A percentile compares a stretch with the other conserved stretches of the same genome.
Conservation (phyloP, 2,329 filamentous ascomycete species). For the Colletotrichum lupini region DNA sequence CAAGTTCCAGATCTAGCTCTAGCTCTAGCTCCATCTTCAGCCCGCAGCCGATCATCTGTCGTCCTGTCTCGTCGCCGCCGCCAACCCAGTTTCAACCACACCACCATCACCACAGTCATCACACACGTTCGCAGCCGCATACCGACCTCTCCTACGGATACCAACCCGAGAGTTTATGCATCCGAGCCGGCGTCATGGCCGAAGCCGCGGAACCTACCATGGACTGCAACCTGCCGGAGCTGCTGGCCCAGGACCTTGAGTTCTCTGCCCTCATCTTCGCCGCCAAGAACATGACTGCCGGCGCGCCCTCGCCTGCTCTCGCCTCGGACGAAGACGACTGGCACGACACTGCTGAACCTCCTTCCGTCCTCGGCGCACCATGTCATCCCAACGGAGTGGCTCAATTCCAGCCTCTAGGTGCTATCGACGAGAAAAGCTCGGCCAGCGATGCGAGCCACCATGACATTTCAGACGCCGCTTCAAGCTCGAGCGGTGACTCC, state of each 20-base stretch:
- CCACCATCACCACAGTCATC: neutral
- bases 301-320: slow-evolving; percentile 53
- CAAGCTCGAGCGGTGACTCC: slow-evolving; percentile 47
- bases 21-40: slow-evolving; percentile 39
- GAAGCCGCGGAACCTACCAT: slow-evolving; percentile 41
- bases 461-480: slow-evolving; percentile 39
- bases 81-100: slow-evolving; percentile 10
- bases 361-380: slow-evolving; percentile 12
- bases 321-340: slow-evolving; percentile 41
- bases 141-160: slow-evolving; percentile 21
- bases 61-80: slow-evolving; percentile 6
- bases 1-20: slow-evolving; percentile 37
- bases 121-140: neutral
- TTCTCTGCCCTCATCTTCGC: slow-evolving; percentile 59
- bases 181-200: slow-evolving; percentile 32
- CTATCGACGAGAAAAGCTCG: slow-evolving; percentile 35
- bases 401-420: slow-evolving; percentile 31
- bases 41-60: slow-evolving; percentile 27
- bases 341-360: slow-evolving; percentile 20
- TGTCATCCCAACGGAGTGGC: slow-evolving; percentile 25
- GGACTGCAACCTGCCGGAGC: slow-evolving; percentile 63
- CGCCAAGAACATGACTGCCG: slow-evolving; percentile 64
- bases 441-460: slow-evolving; percentile 33
- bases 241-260: slow-evolving; percentile 66
- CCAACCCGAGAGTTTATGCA: slow-evolving; percentile 14